Conservation (phyloP, 768 basidiomycete genomes). For the Mycena vulgaris region DNA sequence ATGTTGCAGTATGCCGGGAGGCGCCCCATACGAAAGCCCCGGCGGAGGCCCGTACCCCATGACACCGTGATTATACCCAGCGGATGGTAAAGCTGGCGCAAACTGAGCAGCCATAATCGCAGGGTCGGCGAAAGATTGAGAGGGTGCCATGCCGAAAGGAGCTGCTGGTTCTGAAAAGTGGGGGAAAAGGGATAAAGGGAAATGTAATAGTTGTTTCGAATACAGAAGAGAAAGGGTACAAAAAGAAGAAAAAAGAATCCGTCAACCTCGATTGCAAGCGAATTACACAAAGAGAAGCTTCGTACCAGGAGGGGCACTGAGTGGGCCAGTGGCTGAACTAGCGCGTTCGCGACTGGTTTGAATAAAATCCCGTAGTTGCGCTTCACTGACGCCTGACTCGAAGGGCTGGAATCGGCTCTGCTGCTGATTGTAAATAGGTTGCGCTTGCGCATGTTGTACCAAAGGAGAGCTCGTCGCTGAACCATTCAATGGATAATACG, state of each 20-base stretch:
- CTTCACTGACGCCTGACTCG: slow-evolving; percentile 74
- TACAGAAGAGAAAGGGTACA: slow-evolving; percentile 44
- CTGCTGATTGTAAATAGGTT: slow-evolving; percentile 52
- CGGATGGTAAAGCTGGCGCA: slow-evolving; percentile 56
- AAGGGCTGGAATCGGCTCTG: slow-evolving; percentile 70
- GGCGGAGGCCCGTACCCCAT: slow-evolving; percentile 76
- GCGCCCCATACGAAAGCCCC: slow-evolving; percentile 65
- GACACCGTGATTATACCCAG: slow-evolving; percentile 46
- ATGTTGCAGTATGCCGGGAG: slow-evolving; percentile 48
- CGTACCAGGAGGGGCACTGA: slow-evolving; percentile 63
- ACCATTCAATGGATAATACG: slow-evolving; percentile 57
- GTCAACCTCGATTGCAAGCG: slow-evolving; percentile 50
- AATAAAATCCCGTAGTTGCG: slow-evolving; percentile 83
- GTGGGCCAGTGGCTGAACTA: slow-evolving; percentile 46
- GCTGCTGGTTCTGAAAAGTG: slow-evolving; percentile 52
- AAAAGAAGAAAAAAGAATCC: slow-evolving; percentile 39
- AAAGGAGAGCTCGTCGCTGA: slow-evolving; percentile 63
- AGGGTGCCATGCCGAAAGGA: slow-evolving; percentile 48
- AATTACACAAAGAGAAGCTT: slow-evolving; percentile 59
- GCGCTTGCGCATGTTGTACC: slow-evolving; percentile 62
- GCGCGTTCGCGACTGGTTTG: slow-evolving; percentile 77
- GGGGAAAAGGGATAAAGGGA: slow-evolving; percentile 36
- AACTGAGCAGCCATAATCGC: slow-evolving; percentile 87
- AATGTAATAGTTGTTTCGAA: slow-evolving; percentile 42
- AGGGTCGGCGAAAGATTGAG: slow-evolving; percentile 77